Evolutionary conservation across 73 alveolate species (phyloP).

Genomic region (Tetrahymena thermophila): DNA sequence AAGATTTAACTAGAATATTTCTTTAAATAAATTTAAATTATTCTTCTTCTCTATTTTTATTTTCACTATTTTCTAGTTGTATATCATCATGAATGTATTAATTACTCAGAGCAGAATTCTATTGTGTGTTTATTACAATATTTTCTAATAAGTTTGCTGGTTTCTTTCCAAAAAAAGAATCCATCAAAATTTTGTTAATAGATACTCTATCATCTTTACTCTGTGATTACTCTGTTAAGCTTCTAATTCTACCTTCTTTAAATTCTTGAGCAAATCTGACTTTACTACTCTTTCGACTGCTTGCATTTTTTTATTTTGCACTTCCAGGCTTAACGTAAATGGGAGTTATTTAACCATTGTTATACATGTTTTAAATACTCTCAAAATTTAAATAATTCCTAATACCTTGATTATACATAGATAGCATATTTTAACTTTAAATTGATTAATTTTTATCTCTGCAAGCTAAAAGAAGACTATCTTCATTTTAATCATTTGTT

Average conservation of each 20-base stretch:
- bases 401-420: not conserved
- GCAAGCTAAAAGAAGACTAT: not conserved
- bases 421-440: not conserved
- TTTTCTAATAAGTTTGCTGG: not conserved
- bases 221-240: not conserved
- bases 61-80: not conserved
- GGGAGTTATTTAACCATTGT: not conserved
- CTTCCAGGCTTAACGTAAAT: not conserved
- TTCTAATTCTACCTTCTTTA: not conserved
- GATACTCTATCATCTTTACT: not conserved
- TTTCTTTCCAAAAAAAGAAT: not conserved
- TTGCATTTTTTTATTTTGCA: not conserved
- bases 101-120: not conserved
- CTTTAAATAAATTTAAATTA: not conserved
- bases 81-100: not conserved
- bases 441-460: not conserved
- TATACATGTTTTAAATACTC: not conserved
- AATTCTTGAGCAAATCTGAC: not conserved
- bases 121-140: not conserved
- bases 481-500: not conserved
- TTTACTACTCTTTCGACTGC: not conserved
- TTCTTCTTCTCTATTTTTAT: not conserved
- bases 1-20: not conserved
- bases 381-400: not conserved
- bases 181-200: not conserved